Base-by-base conservation (phyloP, 2,329 filamentous ascomycete species). In the Calonectria naviculata region DNA sequence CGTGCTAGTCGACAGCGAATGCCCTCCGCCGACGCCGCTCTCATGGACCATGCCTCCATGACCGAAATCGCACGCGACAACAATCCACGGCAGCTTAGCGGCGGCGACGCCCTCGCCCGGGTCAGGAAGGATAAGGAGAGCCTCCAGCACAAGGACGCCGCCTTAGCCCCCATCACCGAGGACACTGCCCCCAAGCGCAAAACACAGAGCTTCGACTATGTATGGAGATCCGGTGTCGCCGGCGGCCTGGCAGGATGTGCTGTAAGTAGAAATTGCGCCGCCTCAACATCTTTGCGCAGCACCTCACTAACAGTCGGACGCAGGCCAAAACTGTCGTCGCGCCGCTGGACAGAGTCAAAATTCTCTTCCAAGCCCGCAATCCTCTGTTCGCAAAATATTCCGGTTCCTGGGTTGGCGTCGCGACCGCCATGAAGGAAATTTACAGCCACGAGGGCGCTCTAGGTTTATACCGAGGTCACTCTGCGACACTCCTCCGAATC, bases 271-370 rank as follows among this genome's bases (percentile, higher is more conserved):
- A 44, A 29, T 28, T n/a, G 36, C 21, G 24, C 24, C 31, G 52
- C 34, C 36, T 17, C 5, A 28, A 5, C 7, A n/a, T n/a, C 5
- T 8, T 3, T 65, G 10, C 26, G 26, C 10, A 56, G 21, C 26
- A 10, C 56, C 56, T 46, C 5, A 17, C 71, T 78, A 26, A 78
- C 73, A 26, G 15, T 66, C 46, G 31, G 12, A 6, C 4, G 17
- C 64, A 98, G 95, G 97, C 94, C 72, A 99, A 99, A 88, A 98
- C 96, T 0, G 88, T 97, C 8, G 97, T 99, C 42, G 97, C 95
- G 28, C 97, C 97, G 28, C 93, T 99, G 74, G 97, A 99, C 84
- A 93, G 97, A 75, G 97, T 99, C 79, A 99, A 99, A 85, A 99
- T 99, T 80, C 93, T 99, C 47, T 98, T 99, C 85, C 97, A 99